Conservation (phyloP, 106 monocot genomes). For the Platanthera zijinensis region DNA sequence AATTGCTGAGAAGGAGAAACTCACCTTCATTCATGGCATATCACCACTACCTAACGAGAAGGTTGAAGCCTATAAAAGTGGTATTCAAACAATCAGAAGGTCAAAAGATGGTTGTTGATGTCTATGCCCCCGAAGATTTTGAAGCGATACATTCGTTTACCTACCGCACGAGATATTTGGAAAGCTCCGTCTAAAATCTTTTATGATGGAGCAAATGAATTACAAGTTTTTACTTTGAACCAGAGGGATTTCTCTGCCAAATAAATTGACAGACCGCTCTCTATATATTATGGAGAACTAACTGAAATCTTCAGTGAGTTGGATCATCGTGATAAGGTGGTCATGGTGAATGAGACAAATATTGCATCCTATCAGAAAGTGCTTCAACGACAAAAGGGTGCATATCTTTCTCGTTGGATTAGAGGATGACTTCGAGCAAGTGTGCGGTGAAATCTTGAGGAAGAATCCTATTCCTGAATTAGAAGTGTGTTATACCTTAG, state of each 20-base stretch:
- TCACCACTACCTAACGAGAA: too few species aligned
- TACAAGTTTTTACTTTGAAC: neutral
- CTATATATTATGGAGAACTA: neutral
- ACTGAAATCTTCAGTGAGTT: neutral
- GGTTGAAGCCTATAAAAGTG: neutral
- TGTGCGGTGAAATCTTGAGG: neutral
- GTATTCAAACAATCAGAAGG: conserved; percentile 6
- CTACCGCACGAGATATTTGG: conserved; percentile 3
- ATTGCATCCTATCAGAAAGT: neutral
- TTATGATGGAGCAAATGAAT: neutral
- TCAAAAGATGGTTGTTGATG: neutral
- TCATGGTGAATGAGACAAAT: neutral
- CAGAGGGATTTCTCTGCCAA: neutral
- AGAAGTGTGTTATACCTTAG: neutral
- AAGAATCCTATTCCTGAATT: neutral
- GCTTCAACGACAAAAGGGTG: neutral
- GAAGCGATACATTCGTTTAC: conserved; percentile 1
- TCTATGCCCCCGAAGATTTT: conserved; percentile 2
- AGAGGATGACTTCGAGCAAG: neutral
- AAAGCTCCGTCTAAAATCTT: neutral
- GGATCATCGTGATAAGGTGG: neutral
- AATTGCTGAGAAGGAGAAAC: neutral
- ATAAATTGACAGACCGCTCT: neutral
- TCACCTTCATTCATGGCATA: neutral
- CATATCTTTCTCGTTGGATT: neutral